phyloP scores from a whole-genome alignment of 352 stramenopile species.

The Globisporangium iwayamae region DNA sequence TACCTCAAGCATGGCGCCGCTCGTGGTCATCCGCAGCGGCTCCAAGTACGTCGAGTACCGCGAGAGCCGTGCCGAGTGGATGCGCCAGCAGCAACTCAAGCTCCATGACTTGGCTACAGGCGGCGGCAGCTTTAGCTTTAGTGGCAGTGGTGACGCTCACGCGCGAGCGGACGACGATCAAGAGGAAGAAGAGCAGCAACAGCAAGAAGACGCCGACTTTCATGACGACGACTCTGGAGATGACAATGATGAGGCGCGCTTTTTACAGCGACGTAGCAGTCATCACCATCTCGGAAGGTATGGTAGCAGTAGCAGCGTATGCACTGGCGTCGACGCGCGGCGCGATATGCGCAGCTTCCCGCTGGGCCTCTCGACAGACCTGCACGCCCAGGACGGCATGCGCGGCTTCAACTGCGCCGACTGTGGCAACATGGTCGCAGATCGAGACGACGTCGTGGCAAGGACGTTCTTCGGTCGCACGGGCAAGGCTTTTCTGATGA shows the following conservation, averaged over 20 bases:
- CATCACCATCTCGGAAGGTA: background rate
- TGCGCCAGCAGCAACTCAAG: conserved; percentile 19
- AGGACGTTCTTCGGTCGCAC: conserved; percentile 78
- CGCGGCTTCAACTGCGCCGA: conserved; percentile 56
- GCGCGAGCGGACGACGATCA: conserved; percentile 22
- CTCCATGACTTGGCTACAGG: conserved; percentile 10
- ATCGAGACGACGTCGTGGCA: conserved; percentile 66
- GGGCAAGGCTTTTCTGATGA: conserved; percentile 75
- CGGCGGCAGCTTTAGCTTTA: background rate
- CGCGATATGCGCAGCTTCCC: background rate
- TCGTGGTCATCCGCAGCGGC: conserved; percentile 67
- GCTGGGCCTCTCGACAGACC: conserved; percentile 37
- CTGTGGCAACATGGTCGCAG: conserved; percentile 60
- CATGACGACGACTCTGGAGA: conserved; percentile 16
- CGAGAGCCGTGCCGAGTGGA: conserved; percentile 44
- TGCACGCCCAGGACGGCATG: conserved; percentile 47
- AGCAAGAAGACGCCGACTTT: conserved; percentile 14
- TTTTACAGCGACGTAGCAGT: background rate
- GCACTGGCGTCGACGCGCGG: background rate
- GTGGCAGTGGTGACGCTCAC: conserved; percentile 19
- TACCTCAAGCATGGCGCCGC: conserved; percentile 41
- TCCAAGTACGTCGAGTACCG: conserved; percentile 65
- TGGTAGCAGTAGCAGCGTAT: conserved; percentile 1
- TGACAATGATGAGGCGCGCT: conserved; percentile 9
- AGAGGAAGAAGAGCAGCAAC: conserved; percentile 16